Base-by-base conservation (phyloP, 2,329 filamentous ascomycete species). In the Rutstroemia sp. region DNA sequence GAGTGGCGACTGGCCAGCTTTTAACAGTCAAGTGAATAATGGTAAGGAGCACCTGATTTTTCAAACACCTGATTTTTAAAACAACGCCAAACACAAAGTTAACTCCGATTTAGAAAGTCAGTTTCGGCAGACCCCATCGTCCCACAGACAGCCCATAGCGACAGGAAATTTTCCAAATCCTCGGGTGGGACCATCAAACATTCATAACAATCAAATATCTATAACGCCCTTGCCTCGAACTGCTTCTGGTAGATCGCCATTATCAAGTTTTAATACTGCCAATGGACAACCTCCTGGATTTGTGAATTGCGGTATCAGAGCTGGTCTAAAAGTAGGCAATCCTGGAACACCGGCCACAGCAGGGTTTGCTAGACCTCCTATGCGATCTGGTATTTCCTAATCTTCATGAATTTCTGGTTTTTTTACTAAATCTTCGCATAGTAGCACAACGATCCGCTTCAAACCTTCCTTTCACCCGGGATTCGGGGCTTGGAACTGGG, bases 301-400 rank as follows among this genome's bases (percentile, higher is more conserved):
- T 37, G 58, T 62, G 38, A 67, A 67, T 7, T 70, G 70, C 56
- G 69, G 69, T 19, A 65, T 71, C 65, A 70, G 67, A 53, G 68
- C 69, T 42, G 68, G 68, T 46, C 55, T 70, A 18, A 71, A 69
- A 61, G 66, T 68, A 23, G 69, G 69, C 51, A 65, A 69, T 49
- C 62, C 65, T 49, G 44, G 54, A 27, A 58, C 58, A 37, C 41
- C 56, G 41, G 18, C 44, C 37, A 41, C 27, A 14, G 57, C 37
- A 47, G 60, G 58, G 10, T 52, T 58, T 27, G 34, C 45, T n/a
- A 63, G 63, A 39, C 61, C 65, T 34, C 37, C 38, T 19, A 51
- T 60, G 6, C 60, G 61, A 57, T 64, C 65, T 8, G 65, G 66
- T 66, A 66, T 67, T 65, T 56, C 4, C 4, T n/a, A 7, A 21